Evolutionary conservation across 23 red algal genomes (phyloP).

Genomic region (Porphyridium purpureum): DNA sequence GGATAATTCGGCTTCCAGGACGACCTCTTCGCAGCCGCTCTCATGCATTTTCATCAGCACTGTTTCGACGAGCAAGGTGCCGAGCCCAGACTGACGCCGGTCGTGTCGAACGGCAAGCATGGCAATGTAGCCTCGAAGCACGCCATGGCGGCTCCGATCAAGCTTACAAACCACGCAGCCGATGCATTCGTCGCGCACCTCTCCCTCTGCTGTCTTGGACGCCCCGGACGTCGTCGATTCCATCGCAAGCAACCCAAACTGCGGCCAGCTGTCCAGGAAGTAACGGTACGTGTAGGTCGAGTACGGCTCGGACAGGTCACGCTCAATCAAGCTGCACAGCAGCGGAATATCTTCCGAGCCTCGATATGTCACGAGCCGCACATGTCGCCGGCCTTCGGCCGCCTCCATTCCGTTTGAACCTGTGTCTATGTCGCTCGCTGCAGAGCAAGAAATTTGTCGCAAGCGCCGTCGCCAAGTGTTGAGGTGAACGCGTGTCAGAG

Average conservation of each 20-base stretch:
- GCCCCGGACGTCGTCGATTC: conserved; percentile 5
- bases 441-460: no score
- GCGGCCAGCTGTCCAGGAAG: conserved; percentile 84
- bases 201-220: not conserved
- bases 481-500: no score
- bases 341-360: no score
- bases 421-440: no score
- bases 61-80: conserved; percentile 46
- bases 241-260: conserved; percentile 55
- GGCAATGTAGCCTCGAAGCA: conserved; percentile 84
- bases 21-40: conserved; percentile 44
- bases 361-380: no score
- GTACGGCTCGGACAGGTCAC: conserved; percentile 86
- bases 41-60: conserved; percentile 58
- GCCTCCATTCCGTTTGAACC: no score
- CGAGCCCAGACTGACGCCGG: conserved; percentile 48
- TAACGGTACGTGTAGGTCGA: conserved; percentile 98
- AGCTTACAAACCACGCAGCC: conserved; percentile 82
- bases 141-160: conserved; percentile 1
- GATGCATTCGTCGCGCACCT: conserved; percentile 13
- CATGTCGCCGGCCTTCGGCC: no score
- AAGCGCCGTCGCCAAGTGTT: no score
- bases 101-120: conserved; percentile 78
- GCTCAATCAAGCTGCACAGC: conserved; percentile 22
- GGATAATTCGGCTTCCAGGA: conserved; percentile 78